Base-by-base conservation (phyloP, 306 rosid genomes). In the Myrica gale region DNA sequence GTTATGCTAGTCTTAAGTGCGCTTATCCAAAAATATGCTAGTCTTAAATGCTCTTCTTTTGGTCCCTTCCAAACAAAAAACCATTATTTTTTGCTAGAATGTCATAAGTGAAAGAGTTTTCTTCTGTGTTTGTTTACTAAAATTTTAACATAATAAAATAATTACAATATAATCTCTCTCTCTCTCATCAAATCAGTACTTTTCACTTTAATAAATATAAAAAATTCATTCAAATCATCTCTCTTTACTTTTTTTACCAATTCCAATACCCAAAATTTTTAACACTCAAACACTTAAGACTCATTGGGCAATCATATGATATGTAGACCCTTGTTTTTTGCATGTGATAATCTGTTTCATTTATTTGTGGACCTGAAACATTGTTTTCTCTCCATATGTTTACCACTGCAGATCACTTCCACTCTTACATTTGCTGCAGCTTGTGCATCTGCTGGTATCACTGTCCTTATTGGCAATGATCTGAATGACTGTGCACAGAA, bases 341-440 rank as follows among this genome's bases (percentile, higher is more conserved):
- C 23, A 41, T 42, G 9, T 20, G 3, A 45, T 21, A 16, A 9
- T 44, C 47, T 69, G 11, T 26, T 12, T 46, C 60, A 66, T 75
- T 23, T 21, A 75, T 68, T 21, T 17, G 3, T 69, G 48, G 60
- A 81, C 58, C 81, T 78, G 43, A 67, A 46, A 45, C 21, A 11
- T 71, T 46, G 23, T 20, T 42, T 60, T 57, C 47, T 42, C 43
- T 63, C 58, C 11, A 3, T 69, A 39, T 41, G 7, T 73, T 78
- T 46, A 47, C 69, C 68, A 43, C 39, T 71, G 85, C 90, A 89
- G 90, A 84, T 89, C 73, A 89, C 86, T 76, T 86, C 93, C 45
- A 89, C 93, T 0, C 83, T 89, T 0, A 82, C 82, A 55, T 89
- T 89, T 79, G 81, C 93, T 46, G 86, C 93, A 7, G 88, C 90